Evolutionary conservation across 805 yeast species (phyloP), one percentile per base, ranked within the genome.

Genomic region (Zygotorulaspora chibaensis): DNA sequence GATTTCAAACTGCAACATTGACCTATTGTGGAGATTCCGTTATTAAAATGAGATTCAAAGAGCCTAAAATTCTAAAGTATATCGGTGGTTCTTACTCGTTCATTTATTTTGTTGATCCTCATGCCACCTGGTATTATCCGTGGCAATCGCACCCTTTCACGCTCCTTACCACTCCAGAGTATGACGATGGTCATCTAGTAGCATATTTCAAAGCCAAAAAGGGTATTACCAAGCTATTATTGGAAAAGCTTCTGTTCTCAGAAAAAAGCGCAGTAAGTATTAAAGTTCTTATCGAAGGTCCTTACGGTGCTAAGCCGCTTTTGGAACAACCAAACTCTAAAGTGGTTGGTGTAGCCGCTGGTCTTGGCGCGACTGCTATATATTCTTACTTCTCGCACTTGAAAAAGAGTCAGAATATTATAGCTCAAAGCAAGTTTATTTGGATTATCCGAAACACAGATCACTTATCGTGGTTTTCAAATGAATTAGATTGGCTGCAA

Each of bases 91-190:
- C 75, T n/a, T 77, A 66, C 59, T 78, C 74, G 1, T 84, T 68
- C 55, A 63, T 85, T 35, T 75, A 81, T 62, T 80, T 83, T 59
- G 51, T 81, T 46, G 67, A 76, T 36, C 70, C 75, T 15, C 58
- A 65, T 2, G 64, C 72, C 31, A 79, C 82, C 61, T 82, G 83
- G 81, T 59, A 57, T 38, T 58, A 55, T 35, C 48, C 55, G 15
- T 56, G 57, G 42, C 87, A 84, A 60, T 77, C 83, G 3, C 89
- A 84, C 60, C 90, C 91, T 3, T 84, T 85, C 65, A 81, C 90
- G 1, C 61, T 77, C 7, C 67, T 76, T 41, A 64, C 75, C 2
- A 59, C 61, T 3, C 62, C 67, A 0, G 62, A 67, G 28, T 66
- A 65, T 23, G 67, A 69, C 44, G 63, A 65, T 38, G 57, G 31